These are phyloP conservation scores for Medicago truncatula DNA, from an alignment of 306 rosid genomes.

Conservation along the genomic window MtrunA17r5.0-ANR NC_053043.1:25493501-25494000, in stretches of 20 bases:
- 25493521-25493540: constrained; percentile 9
- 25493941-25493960: too few species aligned
- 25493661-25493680: not conserved
- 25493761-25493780: too few species aligned
- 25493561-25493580: not conserved
- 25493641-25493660: not conserved
- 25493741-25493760: not conserved
- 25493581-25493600: not conserved
- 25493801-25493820: not conserved
- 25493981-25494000: not conserved
- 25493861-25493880: not conserved
- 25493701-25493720: not conserved
- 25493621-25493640: not conserved
- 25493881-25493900: not conserved
- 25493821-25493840: not conserved
- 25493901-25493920: too few species aligned
- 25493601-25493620: not conserved
- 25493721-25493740: not conserved
- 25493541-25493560: not conserved
- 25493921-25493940: too few species aligned
- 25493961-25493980: too few species aligned
- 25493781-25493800: too few species aligned
- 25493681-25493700: not conserved
- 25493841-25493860: not conserved
- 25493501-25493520: constrained; percentile 99